phyloP scores from a whole-genome alignment of 169 alveolate genomes.

The Plasmodium knowlesi region DNA sequence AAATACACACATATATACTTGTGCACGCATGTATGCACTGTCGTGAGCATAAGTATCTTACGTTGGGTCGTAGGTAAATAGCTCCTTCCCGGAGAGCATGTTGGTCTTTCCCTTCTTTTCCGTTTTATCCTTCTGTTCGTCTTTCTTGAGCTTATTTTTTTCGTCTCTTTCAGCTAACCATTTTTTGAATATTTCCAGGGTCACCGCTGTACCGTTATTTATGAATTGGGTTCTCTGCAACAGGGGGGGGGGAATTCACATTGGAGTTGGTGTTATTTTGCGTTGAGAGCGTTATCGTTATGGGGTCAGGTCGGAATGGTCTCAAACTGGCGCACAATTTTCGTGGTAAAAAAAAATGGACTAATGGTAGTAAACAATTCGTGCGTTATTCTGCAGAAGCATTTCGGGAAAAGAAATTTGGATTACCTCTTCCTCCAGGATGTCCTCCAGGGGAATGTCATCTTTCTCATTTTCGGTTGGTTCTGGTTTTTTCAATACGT shows the following conservation, averaged over 20 bases:
- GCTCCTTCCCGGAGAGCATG: constrained; percentile 87
- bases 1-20: background rate
- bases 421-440: constrained; percentile 92
- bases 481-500: constrained; percentile 79
- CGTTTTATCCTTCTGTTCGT: constrained; percentile 81
- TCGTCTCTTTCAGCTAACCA: constrained; percentile 85
- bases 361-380: background rate
- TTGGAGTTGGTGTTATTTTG: background rate
- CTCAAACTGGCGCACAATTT: background rate
- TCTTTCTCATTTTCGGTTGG: constrained; percentile 82
- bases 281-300: background rate
- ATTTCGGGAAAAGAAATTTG: constrained; percentile 52
- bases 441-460: constrained; percentile 93
- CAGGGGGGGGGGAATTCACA: background rate
- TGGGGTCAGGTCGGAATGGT: background rate
- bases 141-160: constrained; percentile 87
- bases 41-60: background rate
- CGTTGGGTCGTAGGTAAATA: constrained; percentile 90
- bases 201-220: constrained; percentile 90
- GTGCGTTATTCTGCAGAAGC: background rate
- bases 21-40: background rate
- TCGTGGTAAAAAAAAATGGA: background rate
- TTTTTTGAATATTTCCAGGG: constrained; percentile 91
- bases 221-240: constrained; percentile 24
- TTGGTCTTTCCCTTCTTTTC: constrained; percentile 81